A percentile compares a stretch with the other conserved stretches of the same genome.
Evolutionary conservation across 306 rosid genomes (phyloP).

Genomic region (Leucaena leucocephala): DNA sequence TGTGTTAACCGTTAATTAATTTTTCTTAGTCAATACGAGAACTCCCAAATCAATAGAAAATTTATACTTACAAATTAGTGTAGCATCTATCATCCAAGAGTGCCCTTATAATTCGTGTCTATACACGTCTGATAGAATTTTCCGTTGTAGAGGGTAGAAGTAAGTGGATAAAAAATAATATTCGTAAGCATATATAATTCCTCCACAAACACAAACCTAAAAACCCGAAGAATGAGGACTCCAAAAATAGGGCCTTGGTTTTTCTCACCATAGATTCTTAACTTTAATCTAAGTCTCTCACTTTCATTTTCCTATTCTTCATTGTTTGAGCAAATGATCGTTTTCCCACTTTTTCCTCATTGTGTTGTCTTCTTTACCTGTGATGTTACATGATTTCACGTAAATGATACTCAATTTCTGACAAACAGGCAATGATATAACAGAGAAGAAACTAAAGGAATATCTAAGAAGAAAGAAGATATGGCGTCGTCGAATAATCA

Average conservation of each 20-base stretch:
- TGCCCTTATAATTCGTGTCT: background rate
- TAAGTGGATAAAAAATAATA: background rate
- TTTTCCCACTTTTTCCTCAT: background rate
- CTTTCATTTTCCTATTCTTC: conserved; percentile 1
- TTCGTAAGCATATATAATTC: background rate
- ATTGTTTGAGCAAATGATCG: background rate
- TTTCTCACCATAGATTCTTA: conserved; percentile 45
- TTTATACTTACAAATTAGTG: background rate
- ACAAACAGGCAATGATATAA: background rate
- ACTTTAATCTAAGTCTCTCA: conserved; percentile 19
- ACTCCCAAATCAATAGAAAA: background rate
- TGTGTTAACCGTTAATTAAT: no score
- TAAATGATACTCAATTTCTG: background rate
- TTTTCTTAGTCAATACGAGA: background rate
- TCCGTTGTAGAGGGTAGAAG: background rate
- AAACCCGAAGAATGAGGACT: conserved; percentile 40
- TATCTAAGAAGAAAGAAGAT: background rate
- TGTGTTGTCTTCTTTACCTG: background rate
- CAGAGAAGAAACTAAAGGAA: background rate
- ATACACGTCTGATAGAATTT: background rate
- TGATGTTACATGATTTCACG: background rate
- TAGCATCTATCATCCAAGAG: background rate
- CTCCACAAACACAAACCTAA: conserved; percentile 50
- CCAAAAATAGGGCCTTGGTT: conserved; percentile 52
- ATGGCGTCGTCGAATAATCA: conserved; percentile 62